These are phyloP conservation scores for Logfia minima DNA, from an alignment of 129 eudicot species.

Conservation along the genomic window DNA sequence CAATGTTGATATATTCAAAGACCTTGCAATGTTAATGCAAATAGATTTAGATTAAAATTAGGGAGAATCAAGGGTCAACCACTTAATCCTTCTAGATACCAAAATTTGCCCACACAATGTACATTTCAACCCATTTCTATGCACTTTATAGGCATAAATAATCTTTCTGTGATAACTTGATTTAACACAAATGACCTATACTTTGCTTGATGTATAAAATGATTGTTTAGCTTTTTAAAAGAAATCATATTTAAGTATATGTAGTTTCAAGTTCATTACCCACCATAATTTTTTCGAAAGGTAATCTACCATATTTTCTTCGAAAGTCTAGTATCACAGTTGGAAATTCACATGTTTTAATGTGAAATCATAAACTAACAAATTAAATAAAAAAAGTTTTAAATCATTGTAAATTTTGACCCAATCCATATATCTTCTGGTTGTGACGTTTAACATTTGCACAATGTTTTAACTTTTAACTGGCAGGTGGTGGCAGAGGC, in stretches of 20 bases:
- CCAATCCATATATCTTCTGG: neutral
- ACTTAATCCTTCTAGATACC: conserved; percentile 10
- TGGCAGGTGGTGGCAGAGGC: conserved; percentile 28
- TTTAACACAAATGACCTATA: neutral
- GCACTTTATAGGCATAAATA: conserved; percentile 16
- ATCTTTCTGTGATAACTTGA: neutral
- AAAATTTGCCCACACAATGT: conserved; percentile 21
- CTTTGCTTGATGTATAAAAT: neutral
- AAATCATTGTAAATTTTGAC: neutral
- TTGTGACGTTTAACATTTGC: neutral
- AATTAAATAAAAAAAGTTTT: no score
- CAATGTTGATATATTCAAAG: neutral
- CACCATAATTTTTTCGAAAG: conserved; percentile 23
- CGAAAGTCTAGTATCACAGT: no score
- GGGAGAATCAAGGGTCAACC: neutral
- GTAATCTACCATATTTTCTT: neutral
- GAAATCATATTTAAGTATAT: neutral
- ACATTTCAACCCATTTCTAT: neutral
- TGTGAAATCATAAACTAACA: neutral
- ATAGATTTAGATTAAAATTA: neutral
- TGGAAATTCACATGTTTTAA: neutral
- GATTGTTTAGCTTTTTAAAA: neutral
- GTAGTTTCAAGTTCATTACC: conserved; percentile 9
- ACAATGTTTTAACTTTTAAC: neutral
- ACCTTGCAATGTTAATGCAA: neutral